Conservation (phyloP, 2,329 filamentous ascomycete species). For the Trichoderma polysporum region DNA sequence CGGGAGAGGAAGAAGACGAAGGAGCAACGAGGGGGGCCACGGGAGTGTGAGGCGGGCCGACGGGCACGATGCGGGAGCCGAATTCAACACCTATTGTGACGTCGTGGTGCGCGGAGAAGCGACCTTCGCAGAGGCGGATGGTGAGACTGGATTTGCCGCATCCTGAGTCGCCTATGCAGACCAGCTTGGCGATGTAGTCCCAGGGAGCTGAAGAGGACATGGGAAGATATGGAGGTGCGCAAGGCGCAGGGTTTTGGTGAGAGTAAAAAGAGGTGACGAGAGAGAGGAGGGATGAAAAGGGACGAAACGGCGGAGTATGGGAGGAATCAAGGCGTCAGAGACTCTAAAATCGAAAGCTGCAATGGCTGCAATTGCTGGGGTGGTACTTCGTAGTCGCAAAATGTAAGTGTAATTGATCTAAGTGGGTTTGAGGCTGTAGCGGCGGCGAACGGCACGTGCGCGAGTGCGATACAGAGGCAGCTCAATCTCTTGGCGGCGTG, state of each 20-base stretch:
- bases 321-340: neutral
- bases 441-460: conserved; percentile 12
- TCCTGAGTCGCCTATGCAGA: conserved; percentile 94
- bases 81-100: conserved; percentile 98
- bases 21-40: conserved; percentile 35
- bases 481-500: neutral
- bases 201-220: conserved; percentile 68
- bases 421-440: conserved; percentile 14
- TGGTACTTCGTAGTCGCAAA: conserved; percentile 1
- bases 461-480: neutral
- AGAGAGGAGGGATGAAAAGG: neutral
- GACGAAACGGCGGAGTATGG: neutral
- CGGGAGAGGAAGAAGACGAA: conserved; percentile 27
- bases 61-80: conserved; percentile 86
- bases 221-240: conserved; percentile 23
- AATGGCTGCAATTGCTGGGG: neutral
- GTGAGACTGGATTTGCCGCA: conserved; percentile 94
- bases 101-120: conserved; percentile 92
- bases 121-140: conserved; percentile 92
- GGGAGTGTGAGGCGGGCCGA: conserved; percentile 73
- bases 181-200: conserved; percentile 99
- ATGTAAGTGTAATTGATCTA: conserved; percentile 3
- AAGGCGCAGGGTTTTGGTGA: neutral
- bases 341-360: neutral
- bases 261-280: neutral